Conservation (phyloP, 345 rosid genomes). For the Linum tenue region DNA sequence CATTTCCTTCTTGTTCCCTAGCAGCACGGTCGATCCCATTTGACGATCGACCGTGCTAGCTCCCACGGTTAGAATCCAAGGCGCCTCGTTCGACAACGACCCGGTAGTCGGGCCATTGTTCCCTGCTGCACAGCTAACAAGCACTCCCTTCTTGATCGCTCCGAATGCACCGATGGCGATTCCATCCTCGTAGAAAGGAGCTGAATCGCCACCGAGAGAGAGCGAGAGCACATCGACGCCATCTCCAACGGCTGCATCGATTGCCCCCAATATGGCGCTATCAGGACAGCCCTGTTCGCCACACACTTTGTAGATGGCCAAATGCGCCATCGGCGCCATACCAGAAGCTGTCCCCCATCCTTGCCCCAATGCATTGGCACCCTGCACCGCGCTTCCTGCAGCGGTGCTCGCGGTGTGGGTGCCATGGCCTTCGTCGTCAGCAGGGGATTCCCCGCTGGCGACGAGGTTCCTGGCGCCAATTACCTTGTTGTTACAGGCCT, state of each 20-base stretch:
- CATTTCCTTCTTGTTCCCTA: background rate
- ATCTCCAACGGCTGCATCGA: background rate
- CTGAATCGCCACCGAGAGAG: background rate
- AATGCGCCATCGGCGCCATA: slow-evolving; percentile 2
- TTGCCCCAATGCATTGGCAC: background rate
- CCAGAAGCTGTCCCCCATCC: background rate
- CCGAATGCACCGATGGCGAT: slow-evolving; percentile 1
- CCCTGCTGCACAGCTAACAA: background rate
- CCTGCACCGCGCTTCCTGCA: background rate
- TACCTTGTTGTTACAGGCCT: background rate
- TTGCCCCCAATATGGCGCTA: background rate
- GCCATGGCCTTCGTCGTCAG: background rate
- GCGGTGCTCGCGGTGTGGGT: slow-evolving; percentile 2
- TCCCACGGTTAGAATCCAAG: slow-evolving; percentile 1
- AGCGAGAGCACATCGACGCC: background rate
- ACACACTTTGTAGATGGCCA: slow-evolving; percentile 5
- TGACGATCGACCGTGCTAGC: background rate
- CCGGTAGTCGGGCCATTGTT: background rate
- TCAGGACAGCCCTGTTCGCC: background rate
- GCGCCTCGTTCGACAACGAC: slow-evolving; percentile 1
- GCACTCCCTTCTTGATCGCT: background rate
- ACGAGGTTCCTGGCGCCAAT: background rate
- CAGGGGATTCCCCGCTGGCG: background rate
- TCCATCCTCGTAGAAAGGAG: background rate
- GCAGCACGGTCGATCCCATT: background rate